A percentile compares a stretch with the other conserved stretches of the same genome.
Evolutionary conservation across 768 basidiomycete species (phyloP).

Genomic region (Xerocomellus intermedius): DNA sequence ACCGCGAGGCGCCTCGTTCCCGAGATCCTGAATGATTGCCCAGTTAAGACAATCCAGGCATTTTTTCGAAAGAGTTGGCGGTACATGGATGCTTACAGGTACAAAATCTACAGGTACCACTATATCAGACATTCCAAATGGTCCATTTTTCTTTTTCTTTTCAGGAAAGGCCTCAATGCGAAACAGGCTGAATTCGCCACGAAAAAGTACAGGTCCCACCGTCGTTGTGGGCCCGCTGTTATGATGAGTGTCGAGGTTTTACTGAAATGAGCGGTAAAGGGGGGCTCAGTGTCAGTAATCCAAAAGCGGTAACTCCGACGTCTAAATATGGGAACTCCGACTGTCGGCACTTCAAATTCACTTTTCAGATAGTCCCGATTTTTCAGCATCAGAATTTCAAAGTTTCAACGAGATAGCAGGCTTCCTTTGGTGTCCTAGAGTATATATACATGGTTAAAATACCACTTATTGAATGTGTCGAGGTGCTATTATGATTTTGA

Average conservation of each 20-base stretch:
- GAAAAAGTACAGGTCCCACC: background rate
- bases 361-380: background rate
- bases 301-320: background rate
- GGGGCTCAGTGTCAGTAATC: background rate
- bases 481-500: background rate
- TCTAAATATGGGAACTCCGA: background rate
- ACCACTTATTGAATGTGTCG: background rate
- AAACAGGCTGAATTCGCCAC: background rate
- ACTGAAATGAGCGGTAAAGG: background rate
- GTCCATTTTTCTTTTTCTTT: background rate
- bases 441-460: background rate
- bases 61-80: background rate
- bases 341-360: background rate
- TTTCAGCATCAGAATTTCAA: background rate
- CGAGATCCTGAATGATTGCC: background rate
- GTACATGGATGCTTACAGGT: constrained; percentile 5
- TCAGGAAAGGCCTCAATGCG: background rate
- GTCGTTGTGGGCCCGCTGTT: background rate
- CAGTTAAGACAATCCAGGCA: background rate
- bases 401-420: background rate
- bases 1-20: background rate
- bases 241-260: background rate
- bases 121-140: background rate
- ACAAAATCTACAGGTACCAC: background rate
- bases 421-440: background rate